A percentile compares a stretch with the other conserved stretches of the same genome.
Conservation (phyloP, 306 rosid species). For the Rosa persica region DNA sequence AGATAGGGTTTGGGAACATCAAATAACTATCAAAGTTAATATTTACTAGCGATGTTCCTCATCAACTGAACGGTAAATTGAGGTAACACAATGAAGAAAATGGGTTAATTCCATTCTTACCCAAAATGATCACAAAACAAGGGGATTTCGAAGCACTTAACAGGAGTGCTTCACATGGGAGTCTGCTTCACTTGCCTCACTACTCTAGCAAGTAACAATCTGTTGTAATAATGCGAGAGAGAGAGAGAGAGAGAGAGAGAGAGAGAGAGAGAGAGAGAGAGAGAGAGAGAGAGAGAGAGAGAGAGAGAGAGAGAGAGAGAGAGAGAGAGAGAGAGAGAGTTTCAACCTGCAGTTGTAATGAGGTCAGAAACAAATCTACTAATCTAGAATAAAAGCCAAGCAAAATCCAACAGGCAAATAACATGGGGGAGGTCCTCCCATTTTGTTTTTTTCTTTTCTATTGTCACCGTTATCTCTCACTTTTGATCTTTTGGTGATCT, state of each 20-base stretch:
- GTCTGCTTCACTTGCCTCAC: slow-evolving; percentile 34
- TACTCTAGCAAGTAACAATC: slow-evolving; percentile 6
- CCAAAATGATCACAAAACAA: slow-evolving; percentile 32
- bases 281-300: background rate
- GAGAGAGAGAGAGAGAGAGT: background rate
- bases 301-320: background rate
- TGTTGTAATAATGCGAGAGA: slow-evolving; percentile 13
- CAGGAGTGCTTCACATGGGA: slow-evolving; percentile 46
- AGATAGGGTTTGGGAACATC: background rate
- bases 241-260: background rate
- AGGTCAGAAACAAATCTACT: slow-evolving; percentile 31
- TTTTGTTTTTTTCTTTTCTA: slow-evolving; percentile 14
- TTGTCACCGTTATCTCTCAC: background rate
- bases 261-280: background rate
- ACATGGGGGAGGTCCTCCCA: slow-evolving; percentile 10
- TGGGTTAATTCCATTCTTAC: slow-evolving; percentile 14
- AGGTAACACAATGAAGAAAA: slow-evolving; percentile 11
- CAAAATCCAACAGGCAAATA: slow-evolving; percentile 32
- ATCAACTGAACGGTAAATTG: background rate
- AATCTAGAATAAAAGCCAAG: slow-evolving; percentile 21
- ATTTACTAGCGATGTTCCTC: background rate
- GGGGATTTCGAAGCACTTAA: slow-evolving; percentile 22
- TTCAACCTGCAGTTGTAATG: slow-evolving; percentile 18
- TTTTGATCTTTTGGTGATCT: background rate
- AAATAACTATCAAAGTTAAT: background rate